Base-by-base conservation (phyloP, 108 stramenopile genomes). In the Seminavis robusta region DNA sequence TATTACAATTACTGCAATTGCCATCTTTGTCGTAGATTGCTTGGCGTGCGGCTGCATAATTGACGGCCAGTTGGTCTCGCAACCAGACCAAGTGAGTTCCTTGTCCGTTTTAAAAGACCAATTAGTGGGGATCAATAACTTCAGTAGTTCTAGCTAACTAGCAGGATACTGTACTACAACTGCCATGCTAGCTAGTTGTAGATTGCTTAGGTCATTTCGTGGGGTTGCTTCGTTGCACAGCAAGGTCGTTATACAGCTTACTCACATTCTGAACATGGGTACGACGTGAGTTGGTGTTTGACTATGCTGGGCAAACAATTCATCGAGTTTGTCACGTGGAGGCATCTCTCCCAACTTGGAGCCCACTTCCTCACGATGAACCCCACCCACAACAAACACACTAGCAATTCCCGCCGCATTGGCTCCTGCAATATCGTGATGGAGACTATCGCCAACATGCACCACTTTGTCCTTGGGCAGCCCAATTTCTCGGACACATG, bases 371-470 rank as follows among this genome's bases (percentile, higher is more conserved):
- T 65, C 40, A 2, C 74, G 50, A 50, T 92, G 90, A 19, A 92
- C 70, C 1, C 90, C 90, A 20, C 84, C 76, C 15, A 69, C 40
- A 27, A 94, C 79, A 51, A 88, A 86, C 16, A 92, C 49, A 47
- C 68, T 73, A 15, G 61, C 75, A 26, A 95, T 52, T 3, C 77
- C 82, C 3, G 86, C 71, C 25, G 69, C 56, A 61, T 80, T 85
- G 5, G 94, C 91, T n/a, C 94, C 91, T 24, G 64, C 61, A 25
- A 95, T 59, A 63, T 95, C 94, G 69, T 95, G 94, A 42, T 88
- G 78, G 42, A 95, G 64, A 20, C 86, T 88, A 65, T 95, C 94
- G 0, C 91, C 94, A n/a, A 95, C 88, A 51, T 90, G 84, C 4
- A 65, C 78, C 0, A 85, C 72, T 33, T 40, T 43, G 4, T 69